Percentiles rank a stretch among this genome's conserved stretches.
phyloP scores from a whole-genome alignment of 164 flowering plant species.

The Aristolochia contorta region DNA sequence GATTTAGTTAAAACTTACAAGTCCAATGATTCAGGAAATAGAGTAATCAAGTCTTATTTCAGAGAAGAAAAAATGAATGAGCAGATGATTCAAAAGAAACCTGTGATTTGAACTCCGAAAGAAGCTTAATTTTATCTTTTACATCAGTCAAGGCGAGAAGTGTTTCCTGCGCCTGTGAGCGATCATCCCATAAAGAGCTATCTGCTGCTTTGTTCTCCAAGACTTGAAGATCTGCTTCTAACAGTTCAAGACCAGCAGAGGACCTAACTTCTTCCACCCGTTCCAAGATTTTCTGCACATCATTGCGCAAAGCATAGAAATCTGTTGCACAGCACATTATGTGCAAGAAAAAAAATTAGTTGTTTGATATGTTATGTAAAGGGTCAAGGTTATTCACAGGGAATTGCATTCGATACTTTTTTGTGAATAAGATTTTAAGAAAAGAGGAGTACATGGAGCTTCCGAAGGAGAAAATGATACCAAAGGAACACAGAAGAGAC shows the following conservation, averaged over 20 bases:
- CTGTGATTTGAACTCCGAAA: slow-evolving; percentile 74
- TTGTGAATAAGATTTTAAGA: background rate
- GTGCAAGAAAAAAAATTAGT: background rate
- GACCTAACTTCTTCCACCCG: slow-evolving; percentile 75
- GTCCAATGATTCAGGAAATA: no score
- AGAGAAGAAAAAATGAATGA: background rate
- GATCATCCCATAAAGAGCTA: slow-evolving; percentile 88
- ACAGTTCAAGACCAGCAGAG: slow-evolving; percentile 55
- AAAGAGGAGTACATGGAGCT: background rate
- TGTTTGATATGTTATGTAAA: no score
- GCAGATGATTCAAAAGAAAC: slow-evolving; percentile 19
- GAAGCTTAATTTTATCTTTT: slow-evolving; percentile 70
- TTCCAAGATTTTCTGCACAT: slow-evolving; percentile 49
- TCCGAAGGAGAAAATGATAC: background rate
- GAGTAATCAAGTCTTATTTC: background rate
- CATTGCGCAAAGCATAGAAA: slow-evolving; percentile 76
- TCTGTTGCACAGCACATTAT: slow-evolving; percentile 31
- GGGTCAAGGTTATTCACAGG: background rate
- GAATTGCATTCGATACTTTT: background rate
- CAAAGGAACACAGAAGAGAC: background rate
- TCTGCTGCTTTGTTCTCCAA: slow-evolving; percentile 71
- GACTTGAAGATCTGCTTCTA: slow-evolving; percentile 49
- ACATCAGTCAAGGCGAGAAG: slow-evolving; percentile 72
- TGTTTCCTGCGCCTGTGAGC: slow-evolving; percentile 68
- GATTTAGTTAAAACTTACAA: no score